phyloP scores from a whole-genome alignment of 2,329 filamentous ascomycete genomes.

The Ascocoryne sarcoides region DNA sequence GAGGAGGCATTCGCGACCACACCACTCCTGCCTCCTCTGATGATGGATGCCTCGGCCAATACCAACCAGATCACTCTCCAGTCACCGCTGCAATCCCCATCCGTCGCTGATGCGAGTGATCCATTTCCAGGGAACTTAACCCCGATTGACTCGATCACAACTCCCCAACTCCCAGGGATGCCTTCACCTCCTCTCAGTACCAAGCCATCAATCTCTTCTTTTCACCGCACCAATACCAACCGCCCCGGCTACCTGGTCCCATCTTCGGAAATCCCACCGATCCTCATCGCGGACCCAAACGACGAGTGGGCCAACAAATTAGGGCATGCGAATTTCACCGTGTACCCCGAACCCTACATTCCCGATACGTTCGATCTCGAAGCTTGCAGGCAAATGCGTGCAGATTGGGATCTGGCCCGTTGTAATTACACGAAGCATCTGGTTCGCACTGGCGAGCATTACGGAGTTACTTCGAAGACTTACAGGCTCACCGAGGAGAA shows the following conservation, averaged over 20 bases:
- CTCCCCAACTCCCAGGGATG: constrained; percentile 36
- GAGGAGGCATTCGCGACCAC: constrained; percentile 64
- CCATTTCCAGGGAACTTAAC: constrained; percentile 34
- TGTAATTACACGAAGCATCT: constrained; percentile 85
- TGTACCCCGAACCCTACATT: constrained; percentile 71
- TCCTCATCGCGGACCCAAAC: constrained; percentile 58
- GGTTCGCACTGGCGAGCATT: constrained; percentile 81
- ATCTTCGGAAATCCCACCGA: constrained; percentile 49
- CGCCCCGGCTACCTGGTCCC: constrained; percentile 40
- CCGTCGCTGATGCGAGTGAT: constrained; percentile 49
- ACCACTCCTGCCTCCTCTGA: constrained; percentile 74
- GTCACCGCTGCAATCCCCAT: constrained; percentile 81
- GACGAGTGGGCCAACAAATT: constrained; percentile 80
- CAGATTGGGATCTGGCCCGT: constrained; percentile 76
- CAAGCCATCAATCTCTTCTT: constrained; percentile 69
- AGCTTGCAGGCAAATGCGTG: constrained; percentile 55
- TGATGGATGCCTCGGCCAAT: constrained; percentile 43
- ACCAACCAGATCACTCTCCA: constrained; percentile 49
- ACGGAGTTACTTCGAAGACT: constrained; percentile 80
- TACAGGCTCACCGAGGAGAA: constrained; percentile 81
- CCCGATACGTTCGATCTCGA: constrained; percentile 49
- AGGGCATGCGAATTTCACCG: constrained; percentile 90
- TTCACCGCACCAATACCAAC: constrained; percentile 39
- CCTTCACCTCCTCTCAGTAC: constrained; percentile 68
- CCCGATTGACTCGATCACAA: constrained; percentile 34